Evolutionary conservation across 2,329 filamentous ascomycete species (phyloP), one percentile per base, ranked within the genome.

Genomic region (Phialophora tarda): DNA sequence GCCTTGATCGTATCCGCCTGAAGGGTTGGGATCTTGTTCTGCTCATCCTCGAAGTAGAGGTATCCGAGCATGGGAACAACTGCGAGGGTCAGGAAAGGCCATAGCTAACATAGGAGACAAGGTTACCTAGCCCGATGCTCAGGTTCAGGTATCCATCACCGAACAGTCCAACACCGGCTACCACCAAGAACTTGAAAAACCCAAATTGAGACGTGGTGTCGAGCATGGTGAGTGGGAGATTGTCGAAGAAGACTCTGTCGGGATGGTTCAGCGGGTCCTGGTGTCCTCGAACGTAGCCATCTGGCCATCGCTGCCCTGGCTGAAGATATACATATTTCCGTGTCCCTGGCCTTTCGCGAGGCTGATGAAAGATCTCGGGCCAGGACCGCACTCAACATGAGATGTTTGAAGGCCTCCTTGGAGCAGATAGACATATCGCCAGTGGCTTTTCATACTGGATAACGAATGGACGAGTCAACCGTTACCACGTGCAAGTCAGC

Each of bases 91-190:
- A 57, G 54, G 2, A 26, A n/a, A 11, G 21, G 21, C 6, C 26
- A 4, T 23, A 21, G 44, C 11, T 8, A 26, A 23, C 7, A 56
- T 10, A 44, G 11, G 17, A 21, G 4, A 11, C 24, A 8, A 5
- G 11, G 26, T 34, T 54, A 74, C 73, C 71, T 28, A 74, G 73
- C 51, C 73, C 73, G 53, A 74, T 73, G 28, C 72, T 71, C 28
- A 74, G 55, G 51, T 74, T 74, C 6, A 74, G 67, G 67, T 73
- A 74, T 14, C 73, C 73, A 71, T 74, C 73, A 28, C 71, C 68
- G 59, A 74, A 74, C 58, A 74, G 71, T 51, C 73, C 73, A 63
- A 71, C 70, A 17, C 73, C 73, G 2, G 73, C 69, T 4, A 72
- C 71, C 17, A 67, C 30, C 34, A 74, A 55, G 56, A 74, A 74